A percentile compares a stretch with the other conserved stretches of the same genome.
These are phyloP conservation scores for Talaromyces liani DNA, from an alignment of 495 filamentous ascomycete genomes.

Conservation along the genomic window DNA sequence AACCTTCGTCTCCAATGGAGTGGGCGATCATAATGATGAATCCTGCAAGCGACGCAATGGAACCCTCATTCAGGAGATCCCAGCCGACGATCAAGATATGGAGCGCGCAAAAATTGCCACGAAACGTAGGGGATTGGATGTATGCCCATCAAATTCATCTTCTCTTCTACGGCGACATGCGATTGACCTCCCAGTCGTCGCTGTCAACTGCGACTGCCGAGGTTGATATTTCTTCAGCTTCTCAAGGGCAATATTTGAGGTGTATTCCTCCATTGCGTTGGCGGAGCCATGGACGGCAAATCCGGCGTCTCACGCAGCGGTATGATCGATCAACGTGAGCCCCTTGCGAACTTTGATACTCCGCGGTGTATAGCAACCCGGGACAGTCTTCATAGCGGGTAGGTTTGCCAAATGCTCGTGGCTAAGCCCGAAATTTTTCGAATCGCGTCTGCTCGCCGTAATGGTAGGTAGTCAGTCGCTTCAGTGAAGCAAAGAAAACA, in stretches of 20 bases:
- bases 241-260: conserved; percentile 4
- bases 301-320: conserved; percentile 15
- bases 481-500: conserved; percentile 29
- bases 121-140: conserved; percentile 17
- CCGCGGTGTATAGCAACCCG: conserved; percentile 18
- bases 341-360: conserved; percentile 8
- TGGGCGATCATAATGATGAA: conserved; percentile 12
- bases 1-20: conserved; percentile 17
- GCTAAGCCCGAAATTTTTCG: conserved; percentile 5
- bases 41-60: not conserved
- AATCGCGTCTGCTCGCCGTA: too few relatives aligned
- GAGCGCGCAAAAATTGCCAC: conserved; percentile 17
- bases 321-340: conserved; percentile 13
- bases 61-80: too few relatives aligned
- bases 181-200: not conserved
- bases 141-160: conserved; percentile 10
- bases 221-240: conserved; percentile 1
- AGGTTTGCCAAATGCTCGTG: conserved; percentile 10
- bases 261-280: conserved; percentile 13
- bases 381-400: conserved; percentile 15
- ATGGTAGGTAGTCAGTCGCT: too few relatives aligned
- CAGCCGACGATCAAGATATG: not conserved
- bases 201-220: not conserved
- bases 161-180: conserved; percentile 12
- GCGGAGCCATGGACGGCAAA: conserved; percentile 14